phyloP scores from a whole-genome alignment of 2,329 filamentous ascomycete genomes.

The Cladophialophora exuberans region DNA sequence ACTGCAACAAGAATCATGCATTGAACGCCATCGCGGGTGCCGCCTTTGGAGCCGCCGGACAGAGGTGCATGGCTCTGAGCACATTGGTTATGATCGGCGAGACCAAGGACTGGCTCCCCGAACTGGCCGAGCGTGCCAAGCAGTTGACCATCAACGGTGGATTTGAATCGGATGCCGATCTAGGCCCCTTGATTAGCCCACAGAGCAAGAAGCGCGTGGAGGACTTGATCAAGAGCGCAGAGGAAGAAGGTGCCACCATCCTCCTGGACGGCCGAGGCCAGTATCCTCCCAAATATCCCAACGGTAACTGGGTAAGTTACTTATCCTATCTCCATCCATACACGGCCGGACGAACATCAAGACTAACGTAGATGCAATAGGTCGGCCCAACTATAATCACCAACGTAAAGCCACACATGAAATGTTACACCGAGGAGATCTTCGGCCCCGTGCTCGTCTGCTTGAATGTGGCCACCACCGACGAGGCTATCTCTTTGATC shows the following conservation, averaged over 20 bases:
- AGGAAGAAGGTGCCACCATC: slow-evolving; percentile 67
- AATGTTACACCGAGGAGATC: slow-evolving; percentile 68
- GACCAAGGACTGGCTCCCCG: slow-evolving; percentile 66
- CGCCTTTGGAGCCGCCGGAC: slow-evolving; percentile 70
- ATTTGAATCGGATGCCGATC: slow-evolving; percentile 64
- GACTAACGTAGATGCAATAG: slow-evolving; percentile 38
- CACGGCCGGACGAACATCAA: neutral
- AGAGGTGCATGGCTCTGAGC: slow-evolving; percentile 71
- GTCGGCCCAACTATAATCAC: slow-evolving; percentile 68
- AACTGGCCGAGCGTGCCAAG: slow-evolving; percentile 66
- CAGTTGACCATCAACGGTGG: slow-evolving; percentile 63
- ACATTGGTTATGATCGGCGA: slow-evolving; percentile 67
- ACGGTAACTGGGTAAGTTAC: slow-evolving; percentile 65
- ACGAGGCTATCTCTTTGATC: slow-evolving; percentile 66
- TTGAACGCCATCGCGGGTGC: slow-evolving; percentile 69
- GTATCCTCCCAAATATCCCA: slow-evolving; percentile 66
- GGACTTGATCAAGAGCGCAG: slow-evolving; percentile 62
- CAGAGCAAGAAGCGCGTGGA: slow-evolving; percentile 67
- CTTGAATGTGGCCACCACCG: slow-evolving; percentile 61
- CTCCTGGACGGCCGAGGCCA: slow-evolving; percentile 64
- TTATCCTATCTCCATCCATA: neutral
- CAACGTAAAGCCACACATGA: slow-evolving; percentile 67
- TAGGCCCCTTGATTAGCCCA: slow-evolving; percentile 67
- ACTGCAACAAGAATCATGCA: slow-evolving; percentile 71
- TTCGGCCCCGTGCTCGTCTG: slow-evolving; percentile 69